Evolutionary conservation across 2,329 filamentous ascomycete genomes (phyloP).

Genomic region (Penicillium sp.): DNA sequence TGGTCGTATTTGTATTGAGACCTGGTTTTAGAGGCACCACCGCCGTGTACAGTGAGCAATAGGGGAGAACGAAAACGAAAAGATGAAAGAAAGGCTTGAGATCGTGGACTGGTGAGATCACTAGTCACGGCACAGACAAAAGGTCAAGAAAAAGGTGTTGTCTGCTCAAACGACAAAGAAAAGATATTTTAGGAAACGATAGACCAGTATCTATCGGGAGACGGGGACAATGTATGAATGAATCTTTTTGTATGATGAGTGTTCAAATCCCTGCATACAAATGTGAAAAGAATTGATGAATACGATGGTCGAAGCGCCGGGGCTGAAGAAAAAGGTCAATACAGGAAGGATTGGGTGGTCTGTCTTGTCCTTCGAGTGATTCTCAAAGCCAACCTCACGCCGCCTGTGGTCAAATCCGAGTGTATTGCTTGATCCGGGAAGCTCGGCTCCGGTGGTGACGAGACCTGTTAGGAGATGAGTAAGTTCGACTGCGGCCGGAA

Average conservation of each 20-base stretch:
- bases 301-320: conserved; percentile 30
- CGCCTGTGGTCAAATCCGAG: conserved; percentile 10
- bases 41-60: conserved; percentile 25
- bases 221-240: conserved; percentile 27
- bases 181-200: conserved; percentile 25
- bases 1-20: conserved; percentile 31
- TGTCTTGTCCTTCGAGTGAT: conserved; percentile 22
- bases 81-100: conserved; percentile 8
- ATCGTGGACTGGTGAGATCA: not conserved
- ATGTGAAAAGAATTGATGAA: conserved; percentile 32
- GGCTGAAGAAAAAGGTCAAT: conserved; percentile 17
- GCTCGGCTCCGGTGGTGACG: not conserved
- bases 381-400: conserved; percentile 18
- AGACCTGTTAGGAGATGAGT: conserved; percentile 3
- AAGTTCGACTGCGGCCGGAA: not conserved
- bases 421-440: not conserved
- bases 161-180: conserved; percentile 3
- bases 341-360: conserved; percentile 12
- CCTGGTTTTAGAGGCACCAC: conserved; percentile 29
- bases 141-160: conserved; percentile 1
- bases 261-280: conserved; percentile 38
- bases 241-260: conserved; percentile 30
- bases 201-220: conserved; percentile 28
- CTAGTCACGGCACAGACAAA: conserved; percentile 3
- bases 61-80: conserved; percentile 22